These are phyloP conservation scores for Gaillardinia entomophila DNA, from an alignment of 805 yeast species.

Conservation along the genomic window DNA sequence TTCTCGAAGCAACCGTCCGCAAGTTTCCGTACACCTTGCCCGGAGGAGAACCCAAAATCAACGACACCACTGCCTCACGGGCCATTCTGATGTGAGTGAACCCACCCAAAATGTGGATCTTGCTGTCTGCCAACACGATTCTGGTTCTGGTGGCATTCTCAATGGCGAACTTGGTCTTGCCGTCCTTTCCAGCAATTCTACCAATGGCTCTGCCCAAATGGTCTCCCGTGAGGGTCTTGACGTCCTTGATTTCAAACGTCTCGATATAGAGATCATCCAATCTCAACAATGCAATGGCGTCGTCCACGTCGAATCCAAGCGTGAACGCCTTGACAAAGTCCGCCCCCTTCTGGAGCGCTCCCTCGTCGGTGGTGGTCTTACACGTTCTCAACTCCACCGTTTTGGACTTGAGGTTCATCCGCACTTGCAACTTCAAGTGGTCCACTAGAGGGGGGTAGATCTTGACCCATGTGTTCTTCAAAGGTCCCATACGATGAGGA, in stretches of 20 bases:
- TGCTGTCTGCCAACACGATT: conserved; percentile 93
- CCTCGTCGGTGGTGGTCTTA: conserved; percentile 78
- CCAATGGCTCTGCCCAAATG: conserved; percentile 98
- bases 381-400: conserved; percentile 85
- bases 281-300: conserved; percentile 89
- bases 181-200: conserved; percentile 99
- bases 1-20: conserved; percentile 93
- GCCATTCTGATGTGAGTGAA: conserved; percentile 97
- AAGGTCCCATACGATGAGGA: conserved; percentile 95
- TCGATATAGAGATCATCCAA: conserved; percentile 95
- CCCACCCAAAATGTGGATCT: conserved; percentile 95
- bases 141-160: conserved; percentile 98
- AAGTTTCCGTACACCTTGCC: conserved; percentile 97
- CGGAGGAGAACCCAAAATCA: conserved; percentile 96
- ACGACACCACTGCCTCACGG: conserved; percentile 91
- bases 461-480: conserved; percentile 86
- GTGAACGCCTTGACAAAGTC: conserved; percentile 95
- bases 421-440: conserved; percentile 87
- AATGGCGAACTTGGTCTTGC: conserved; percentile 96
- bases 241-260: conserved; percentile 95
- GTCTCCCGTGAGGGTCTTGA: conserved; percentile 91
- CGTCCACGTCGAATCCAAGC: conserved; percentile 94
- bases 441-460: conserved; percentile 95
- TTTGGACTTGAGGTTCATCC: conserved; percentile 87
- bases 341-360: conserved; percentile 96